Base-by-base conservation (phyloP, 179 eudicot genomes). In the Sideroxylon spinosum region DNA sequence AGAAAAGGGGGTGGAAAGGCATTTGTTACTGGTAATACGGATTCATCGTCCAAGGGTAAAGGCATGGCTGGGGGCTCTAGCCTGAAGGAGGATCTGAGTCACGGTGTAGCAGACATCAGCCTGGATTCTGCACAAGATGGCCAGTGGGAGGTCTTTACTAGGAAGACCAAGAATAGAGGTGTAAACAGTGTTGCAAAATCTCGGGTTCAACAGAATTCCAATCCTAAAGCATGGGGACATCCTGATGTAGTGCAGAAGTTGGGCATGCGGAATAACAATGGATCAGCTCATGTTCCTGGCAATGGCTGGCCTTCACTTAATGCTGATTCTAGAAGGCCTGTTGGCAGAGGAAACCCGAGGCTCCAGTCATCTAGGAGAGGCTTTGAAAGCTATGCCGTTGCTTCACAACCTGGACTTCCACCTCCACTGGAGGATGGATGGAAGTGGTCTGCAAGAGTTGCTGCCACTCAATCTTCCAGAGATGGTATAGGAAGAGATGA, bases 201-300 rank as follows among this genome's bases (percentile, higher is more conserved):
- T 19, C 84, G 83, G 85, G 75, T 37, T 25, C 78, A 84, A 20
- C 88, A 83, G 76, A 72, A 78, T 55, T 32, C 88, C 17, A 69
- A 53, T 66, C 73, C 92, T 17, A 89, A 76, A 76, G 89, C 90
- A 68, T 85, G 90, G 97, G 89, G 85, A 0, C 84, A 84, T 29
- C 73, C 86, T 20, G 85, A 84, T 75, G 82, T 81, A 2, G 74
- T 78, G 19, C 84, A 79, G 56, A 83, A 84, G 82, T 76, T 75
- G 37, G 90, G 89, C 59, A 52, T 79, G 61, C 83, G 78, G 29
- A 73, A 68, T 28, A 68, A n/a, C 14, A 61, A 29, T 61, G 82
- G 88, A 62, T 28, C 73, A 11, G 85, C 81, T 49, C 81, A 80
- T 73, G 85, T 78, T 68, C 37, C 85, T 52, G 83, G 79, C 28